These are phyloP conservation scores for Pouteria campechiana DNA, from an alignment of 179 eudicot species.

Conservation along the genomic window DNA sequence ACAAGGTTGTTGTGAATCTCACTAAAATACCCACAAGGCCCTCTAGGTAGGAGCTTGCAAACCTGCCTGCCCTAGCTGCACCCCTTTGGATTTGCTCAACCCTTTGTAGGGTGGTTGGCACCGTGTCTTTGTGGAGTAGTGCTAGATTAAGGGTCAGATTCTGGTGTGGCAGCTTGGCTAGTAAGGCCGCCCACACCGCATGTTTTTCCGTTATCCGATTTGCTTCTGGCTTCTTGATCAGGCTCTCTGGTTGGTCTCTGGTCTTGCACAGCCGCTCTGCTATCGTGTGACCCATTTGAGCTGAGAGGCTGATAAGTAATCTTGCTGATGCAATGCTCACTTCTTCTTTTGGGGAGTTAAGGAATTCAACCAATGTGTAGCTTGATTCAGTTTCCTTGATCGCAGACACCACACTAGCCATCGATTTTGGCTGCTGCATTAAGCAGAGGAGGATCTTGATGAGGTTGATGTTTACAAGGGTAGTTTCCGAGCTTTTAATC, in stretches of 20 bases:
- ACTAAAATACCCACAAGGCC: slow-evolving; percentile 81
- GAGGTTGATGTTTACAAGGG: slow-evolving; percentile 51
- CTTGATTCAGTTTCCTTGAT: slow-evolving; percentile 70
- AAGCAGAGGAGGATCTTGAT: slow-evolving; percentile 49
- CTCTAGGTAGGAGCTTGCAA: slow-evolving; percentile 45
- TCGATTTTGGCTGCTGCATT: slow-evolving; percentile 31
- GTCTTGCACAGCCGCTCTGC: slow-evolving; percentile 56
- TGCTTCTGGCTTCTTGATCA: slow-evolving; percentile 35
- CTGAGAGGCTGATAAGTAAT: slow-evolving; percentile 49
- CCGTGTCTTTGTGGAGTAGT: slow-evolving; percentile 31
- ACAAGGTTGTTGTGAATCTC: slow-evolving; percentile 67
- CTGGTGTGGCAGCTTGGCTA: slow-evolving; percentile 72
- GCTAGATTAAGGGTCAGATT: slow-evolving; percentile 56
- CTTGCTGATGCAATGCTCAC: slow-evolving; percentile 44
- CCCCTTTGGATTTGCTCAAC: slow-evolving; percentile 33
- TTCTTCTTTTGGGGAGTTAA: slow-evolving; percentile 55
- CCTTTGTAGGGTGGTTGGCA: slow-evolving; percentile 34
- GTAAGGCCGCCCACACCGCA: slow-evolving; percentile 52
- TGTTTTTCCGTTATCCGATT: slow-evolving; percentile 48
- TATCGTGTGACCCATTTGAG: slow-evolving; percentile 59
- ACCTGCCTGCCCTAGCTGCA: slow-evolving; percentile 45
- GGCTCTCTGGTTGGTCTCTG: slow-evolving; percentile 58
- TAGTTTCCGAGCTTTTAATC: slow-evolving; percentile 44
- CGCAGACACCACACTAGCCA: slow-evolving; percentile 38
- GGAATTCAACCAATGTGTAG: slow-evolving; percentile 45